Percentiles rank a stretch among this genome's conserved stretches.
Conservation (phyloP, 192 early-diverging fungal species). For the Phycomyces blakesleeanus region DNA sequence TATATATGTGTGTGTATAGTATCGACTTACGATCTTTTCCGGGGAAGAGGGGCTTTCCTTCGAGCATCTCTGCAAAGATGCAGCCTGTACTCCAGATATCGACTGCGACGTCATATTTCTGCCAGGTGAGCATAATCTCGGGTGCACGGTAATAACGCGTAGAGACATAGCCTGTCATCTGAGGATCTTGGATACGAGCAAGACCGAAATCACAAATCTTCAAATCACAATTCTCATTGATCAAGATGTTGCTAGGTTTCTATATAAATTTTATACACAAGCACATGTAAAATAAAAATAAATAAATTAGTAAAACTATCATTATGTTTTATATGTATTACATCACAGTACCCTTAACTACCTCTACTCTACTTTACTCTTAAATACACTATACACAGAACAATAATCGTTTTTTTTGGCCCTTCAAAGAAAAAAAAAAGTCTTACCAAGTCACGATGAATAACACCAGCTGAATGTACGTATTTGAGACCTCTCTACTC, state of each 20-base stretch:
- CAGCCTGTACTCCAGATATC: constrained; percentile 96
- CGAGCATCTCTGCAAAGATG: constrained; percentile 96
- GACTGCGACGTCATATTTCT: constrained; percentile 94
- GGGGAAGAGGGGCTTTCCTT: constrained; percentile 91
- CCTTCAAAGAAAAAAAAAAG: too few species aligned
- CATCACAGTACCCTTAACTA: too few species aligned
- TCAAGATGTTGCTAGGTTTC: constrained; percentile 94
- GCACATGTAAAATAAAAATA: too few species aligned
- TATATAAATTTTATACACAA: too few species aligned
- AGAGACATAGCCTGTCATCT: constrained; percentile 98
- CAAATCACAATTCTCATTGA: constrained; percentile 97
- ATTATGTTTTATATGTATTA: too few species aligned
- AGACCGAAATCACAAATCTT: constrained; percentile 99
- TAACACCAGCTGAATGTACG: constrained; percentile 91
- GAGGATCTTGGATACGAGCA: constrained; percentile 89
- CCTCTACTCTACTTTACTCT: too few species aligned
- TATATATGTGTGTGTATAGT: too few species aligned
- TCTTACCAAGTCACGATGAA: constrained; percentile 87
- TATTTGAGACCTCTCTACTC: constrained; percentile 81
- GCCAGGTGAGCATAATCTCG: constrained; percentile 98
- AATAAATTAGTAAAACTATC: too few species aligned
- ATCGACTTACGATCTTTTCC: constrained; percentile 81
- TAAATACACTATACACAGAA: too few species aligned
- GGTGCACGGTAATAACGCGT: constrained; percentile 97
- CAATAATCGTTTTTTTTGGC: too few species aligned